Evolutionary conservation across 768 basidiomycete species (phyloP), one percentile per base, ranked within the genome.

Genomic region (Guyanaporus albipodus): DNA sequence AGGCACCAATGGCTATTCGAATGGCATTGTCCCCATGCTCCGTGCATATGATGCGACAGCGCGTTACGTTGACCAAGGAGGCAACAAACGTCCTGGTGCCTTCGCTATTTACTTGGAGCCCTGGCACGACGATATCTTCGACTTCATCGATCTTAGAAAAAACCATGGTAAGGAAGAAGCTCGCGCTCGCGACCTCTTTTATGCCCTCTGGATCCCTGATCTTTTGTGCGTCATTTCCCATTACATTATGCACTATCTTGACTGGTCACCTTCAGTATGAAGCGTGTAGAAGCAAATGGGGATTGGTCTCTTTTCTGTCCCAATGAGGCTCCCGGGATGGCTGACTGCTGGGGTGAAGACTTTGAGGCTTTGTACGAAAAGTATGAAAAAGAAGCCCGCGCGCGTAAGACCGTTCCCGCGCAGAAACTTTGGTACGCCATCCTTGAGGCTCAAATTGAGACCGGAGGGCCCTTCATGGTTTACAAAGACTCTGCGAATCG

Each of bases 391-490:
- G 93, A 94, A 64, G 93, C 92, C 18, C 83, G 90, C 22, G 85
- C 85, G 4, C 82, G 85, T 57, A 87, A 86, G 74, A 77, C 79
- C 15, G 72, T 99, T 54, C 83, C 91, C 36, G 96, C 96, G 3
- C 96, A 98, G 68, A 97, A 98, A 70, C 79, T 99, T 29, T 99
- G 96, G 95, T 97, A 95, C 64, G 92, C 93, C 27, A 83, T 98
- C 56, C 73, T 98, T 32, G 96, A 98, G 61, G 83, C 93, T 11
- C 96, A 99, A 69, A 92, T 95, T 56, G 95, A 99, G 72, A 99
- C 96, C 1, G 96, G 96, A 40, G 87, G 86, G n/a, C 96, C 96
- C 0, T 99, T 97, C 75, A 98, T 98, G 91, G 75, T 91, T 22
- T 99, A 98, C 79, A 99, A 99, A 73, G 95, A 98, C 62, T 79